These are phyloP conservation scores for Aspergillus fumigatiaffinis DNA, from an alignment of 2,329 filamentous ascomycete species.

Conservation along the genomic window DNA sequence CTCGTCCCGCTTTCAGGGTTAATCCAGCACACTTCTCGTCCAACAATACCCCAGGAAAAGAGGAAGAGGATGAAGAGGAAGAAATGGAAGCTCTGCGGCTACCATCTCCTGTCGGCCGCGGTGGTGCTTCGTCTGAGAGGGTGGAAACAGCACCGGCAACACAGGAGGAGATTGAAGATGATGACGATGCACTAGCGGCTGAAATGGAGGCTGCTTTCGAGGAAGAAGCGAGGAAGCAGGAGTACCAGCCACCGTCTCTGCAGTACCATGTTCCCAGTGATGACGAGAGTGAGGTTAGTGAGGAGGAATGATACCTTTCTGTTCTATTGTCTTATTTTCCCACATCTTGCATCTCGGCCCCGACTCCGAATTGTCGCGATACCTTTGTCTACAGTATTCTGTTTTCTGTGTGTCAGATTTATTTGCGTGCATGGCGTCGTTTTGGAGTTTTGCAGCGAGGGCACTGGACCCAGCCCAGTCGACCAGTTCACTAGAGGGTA, in stretches of 20 bases:
- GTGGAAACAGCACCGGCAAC: constrained; percentile 19
- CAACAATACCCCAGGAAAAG: constrained; percentile 36
- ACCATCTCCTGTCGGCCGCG: constrained; percentile 33
- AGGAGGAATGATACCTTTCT: constrained; percentile 53
- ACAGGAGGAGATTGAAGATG: constrained; percentile 31
- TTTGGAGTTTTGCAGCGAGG: constrained; percentile 11
- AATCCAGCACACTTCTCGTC: constrained; percentile 42
- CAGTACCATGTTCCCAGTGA: constrained; percentile 42
- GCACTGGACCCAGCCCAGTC: constrained; percentile 5
- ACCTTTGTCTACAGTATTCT: not conserved
- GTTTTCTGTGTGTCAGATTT: constrained; percentile 1
- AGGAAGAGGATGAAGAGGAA: constrained; percentile 36
- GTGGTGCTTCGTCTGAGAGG: constrained; percentile 11
- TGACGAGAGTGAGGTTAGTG: constrained; percentile 62
- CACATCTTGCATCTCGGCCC: constrained; percentile 1
- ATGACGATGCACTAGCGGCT: constrained; percentile 54
- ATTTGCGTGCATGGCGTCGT: constrained; percentile 13
- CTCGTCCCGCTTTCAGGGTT: constrained; percentile 35
- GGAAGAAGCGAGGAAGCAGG: constrained; percentile 39
- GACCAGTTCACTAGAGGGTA: constrained; percentile 1
- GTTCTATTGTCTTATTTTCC: not conserved
- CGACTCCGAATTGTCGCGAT: not conserved
- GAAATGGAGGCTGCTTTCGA: constrained; percentile 56
- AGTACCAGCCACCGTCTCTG: constrained; percentile 27
- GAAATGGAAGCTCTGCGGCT: constrained; percentile 37